Percentiles rank a stretch among this genome's conserved stretches.
Evolutionary conservation across 306 rosid species (phyloP).

Genomic region (Dryas drummondii): DNA sequence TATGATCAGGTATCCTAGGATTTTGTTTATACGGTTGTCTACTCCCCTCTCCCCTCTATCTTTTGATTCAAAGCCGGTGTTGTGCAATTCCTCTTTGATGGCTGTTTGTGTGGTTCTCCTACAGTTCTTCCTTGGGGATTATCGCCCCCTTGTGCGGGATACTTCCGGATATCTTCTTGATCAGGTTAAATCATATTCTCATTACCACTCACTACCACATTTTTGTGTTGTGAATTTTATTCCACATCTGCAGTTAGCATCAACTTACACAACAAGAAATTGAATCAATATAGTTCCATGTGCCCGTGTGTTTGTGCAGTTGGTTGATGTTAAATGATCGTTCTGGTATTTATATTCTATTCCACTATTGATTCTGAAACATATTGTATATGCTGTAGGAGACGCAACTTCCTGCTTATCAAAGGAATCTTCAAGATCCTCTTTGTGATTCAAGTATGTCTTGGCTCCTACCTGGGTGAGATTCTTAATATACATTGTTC

Average conservation of each 20-base stretch:
- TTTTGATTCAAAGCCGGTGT: constrained; percentile 16
- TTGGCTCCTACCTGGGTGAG: constrained; percentile 24
- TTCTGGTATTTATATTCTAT: constrained; percentile 2
- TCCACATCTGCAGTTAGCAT: constrained; percentile 7
- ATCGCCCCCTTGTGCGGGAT: constrained; percentile 77
- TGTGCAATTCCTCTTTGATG: constrained; percentile 25
- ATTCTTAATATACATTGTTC: constrained; percentile 9
- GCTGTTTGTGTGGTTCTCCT: constrained; percentile 28
- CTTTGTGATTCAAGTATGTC: constrained; percentile 79
- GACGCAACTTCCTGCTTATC: constrained; percentile 66
- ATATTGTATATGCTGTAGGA: constrained; percentile 50
- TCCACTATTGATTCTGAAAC: constrained; percentile 10
- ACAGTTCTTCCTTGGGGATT: constrained; percentile 92
- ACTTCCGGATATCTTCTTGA: constrained; percentile 69
- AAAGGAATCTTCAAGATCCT: constrained; percentile 82
- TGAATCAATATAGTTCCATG: constrained; percentile 15
- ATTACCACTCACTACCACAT: constrained; percentile 11
- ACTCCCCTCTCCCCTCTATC: not conserved
- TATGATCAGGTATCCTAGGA: constrained; percentile 68
- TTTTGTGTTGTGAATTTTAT: constrained; percentile 26
- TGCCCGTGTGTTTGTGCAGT: not conserved
- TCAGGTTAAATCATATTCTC: constrained; percentile 53
- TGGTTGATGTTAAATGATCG: not conserved
- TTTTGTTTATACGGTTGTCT: not conserved
- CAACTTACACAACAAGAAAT: constrained; percentile 9